Evolutionary conservation across 164 flowering plant genomes (phyloP).

Genomic region (Umbilicus rupestris): DNA sequence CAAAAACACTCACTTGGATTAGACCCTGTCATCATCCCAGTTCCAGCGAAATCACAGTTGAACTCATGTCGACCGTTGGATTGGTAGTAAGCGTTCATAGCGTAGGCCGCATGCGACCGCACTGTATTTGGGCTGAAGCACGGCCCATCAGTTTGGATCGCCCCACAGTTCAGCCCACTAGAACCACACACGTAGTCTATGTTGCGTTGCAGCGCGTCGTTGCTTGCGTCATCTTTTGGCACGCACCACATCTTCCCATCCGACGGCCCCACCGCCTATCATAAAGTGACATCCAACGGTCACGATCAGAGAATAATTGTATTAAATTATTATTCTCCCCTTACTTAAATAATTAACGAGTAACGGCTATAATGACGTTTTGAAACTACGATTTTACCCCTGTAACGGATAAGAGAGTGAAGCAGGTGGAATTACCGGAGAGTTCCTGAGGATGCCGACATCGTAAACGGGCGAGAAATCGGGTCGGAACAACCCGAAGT

Average conservation of each 20-base stretch:
- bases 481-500: slow-evolving; percentile 66
- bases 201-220: slow-evolving; percentile 48
- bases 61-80: slow-evolving; percentile 37
- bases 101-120: slow-evolving; percentile 59
- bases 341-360: not conserved
- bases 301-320: not conserved
- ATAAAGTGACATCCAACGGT: not conserved
- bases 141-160: slow-evolving; percentile 64
- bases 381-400: no score
- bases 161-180: slow-evolving; percentile 50
- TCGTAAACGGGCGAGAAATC: slow-evolving; percentile 65
- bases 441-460: slow-evolving; percentile 46
- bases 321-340: not conserved
- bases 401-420: no score
- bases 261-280: slow-evolving; percentile 14
- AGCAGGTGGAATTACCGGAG: not conserved
- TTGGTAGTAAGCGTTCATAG: slow-evolving; percentile 77
- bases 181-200: slow-evolving; percentile 63
- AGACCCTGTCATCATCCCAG: slow-evolving; percentile 34
- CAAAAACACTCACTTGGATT: slow-evolving; percentile 53
- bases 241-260: slow-evolving; percentile 56
- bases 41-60: slow-evolving; percentile 57
- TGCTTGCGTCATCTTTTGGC: slow-evolving; percentile 35
- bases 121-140: slow-evolving; percentile 59
- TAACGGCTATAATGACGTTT: no score